Conservation (phyloP, 1,139 yeast genomes). For the Candida frijolesensis region DNA sequence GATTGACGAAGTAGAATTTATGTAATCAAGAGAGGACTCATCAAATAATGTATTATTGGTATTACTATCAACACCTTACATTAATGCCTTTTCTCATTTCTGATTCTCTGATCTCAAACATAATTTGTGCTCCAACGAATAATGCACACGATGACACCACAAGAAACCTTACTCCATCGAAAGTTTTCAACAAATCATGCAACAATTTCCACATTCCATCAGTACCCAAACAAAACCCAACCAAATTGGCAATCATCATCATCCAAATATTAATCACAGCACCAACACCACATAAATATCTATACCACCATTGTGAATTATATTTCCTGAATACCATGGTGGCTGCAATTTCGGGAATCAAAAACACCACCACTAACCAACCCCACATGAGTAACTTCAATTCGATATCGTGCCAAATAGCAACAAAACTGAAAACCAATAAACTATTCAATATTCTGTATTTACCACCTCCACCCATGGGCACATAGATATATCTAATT, state of each 20-base stretch:
- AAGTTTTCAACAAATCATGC: conserved; percentile 70
- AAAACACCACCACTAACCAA: conserved; percentile 85
- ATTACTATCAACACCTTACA: conserved; percentile 60
- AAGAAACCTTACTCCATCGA: conserved; percentile 67
- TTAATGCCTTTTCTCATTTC: conserved; percentile 84
- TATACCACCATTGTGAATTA: conserved; percentile 63
- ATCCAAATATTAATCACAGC: conserved; percentile 91
- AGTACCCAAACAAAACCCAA: conserved; percentile 90
- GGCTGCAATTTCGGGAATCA: conserved; percentile 85
- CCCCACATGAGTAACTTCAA: conserved; percentile 90
- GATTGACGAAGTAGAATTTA: conserved; percentile 17
- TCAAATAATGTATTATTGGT: conserved; percentile 2
- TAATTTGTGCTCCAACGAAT: conserved; percentile 85
- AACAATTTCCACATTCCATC: conserved; percentile 77
- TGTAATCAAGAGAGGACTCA: not conserved
- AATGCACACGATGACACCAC: conserved; percentile 64
- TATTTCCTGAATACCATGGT: conserved; percentile 47
- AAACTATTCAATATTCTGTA: conserved; percentile 73
- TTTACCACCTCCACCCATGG: conserved; percentile 78
- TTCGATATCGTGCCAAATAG: conserved; percentile 98
- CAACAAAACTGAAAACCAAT: conserved; percentile 94
- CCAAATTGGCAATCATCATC: conserved; percentile 97
- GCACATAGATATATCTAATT: conserved; percentile 78
- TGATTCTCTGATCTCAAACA: conserved; percentile 89
- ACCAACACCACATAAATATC: conserved; percentile 83